Evolutionary conservation across 2,329 filamentous ascomycete species (phyloP).

Genomic region (Stachybotrys chartarum): DNA sequence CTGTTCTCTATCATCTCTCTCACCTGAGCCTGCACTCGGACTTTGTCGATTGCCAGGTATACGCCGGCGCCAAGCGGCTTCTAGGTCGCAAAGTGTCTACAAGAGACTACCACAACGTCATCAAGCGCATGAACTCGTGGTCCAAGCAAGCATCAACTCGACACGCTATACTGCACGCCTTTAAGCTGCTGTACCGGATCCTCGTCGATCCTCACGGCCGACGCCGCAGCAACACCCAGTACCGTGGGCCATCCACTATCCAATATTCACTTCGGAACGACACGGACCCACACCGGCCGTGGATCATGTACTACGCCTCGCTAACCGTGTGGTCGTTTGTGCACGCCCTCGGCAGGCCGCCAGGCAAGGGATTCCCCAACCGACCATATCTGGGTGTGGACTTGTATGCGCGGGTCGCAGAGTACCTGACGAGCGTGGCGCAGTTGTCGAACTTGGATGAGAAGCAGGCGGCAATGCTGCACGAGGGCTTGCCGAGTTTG

Average conservation of each 20-base stretch:
- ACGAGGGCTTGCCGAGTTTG: slow-evolving; percentile 40
- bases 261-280: slow-evolving; percentile 72
- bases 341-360: slow-evolving; percentile 60
- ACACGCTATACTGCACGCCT: slow-evolving; percentile 77
- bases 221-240: slow-evolving; percentile 10
- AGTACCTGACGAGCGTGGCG: slow-evolving; percentile 56
- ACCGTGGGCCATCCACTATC: slow-evolving; percentile 25
- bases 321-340: slow-evolving; percentile 86
- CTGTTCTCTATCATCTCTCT: slow-evolving; percentile 76
- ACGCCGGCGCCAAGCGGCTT: slow-evolving; percentile 69
- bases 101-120: slow-evolving; percentile 66
- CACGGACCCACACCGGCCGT: slow-evolving; percentile 75
- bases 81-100: slow-evolving; percentile 73
- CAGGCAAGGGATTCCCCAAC: slow-evolving; percentile 37
- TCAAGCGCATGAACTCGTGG: slow-evolving; percentile 73
- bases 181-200: slow-evolving; percentile 73
- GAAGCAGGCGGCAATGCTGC: slow-evolving; percentile 59
- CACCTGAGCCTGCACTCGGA: slow-evolving; percentile 87
- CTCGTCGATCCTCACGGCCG: slow-evolving; percentile 47
- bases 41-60: slow-evolving; percentile 85
- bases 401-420: slow-evolving; percentile 27
- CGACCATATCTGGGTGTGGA: slow-evolving; percentile 35
- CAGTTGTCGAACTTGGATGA: slow-evolving; percentile 63
- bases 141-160: slow-evolving; percentile 66
- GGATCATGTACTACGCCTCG: slow-evolving; percentile 84